Percentiles rank a stretch among this genome's conserved stretches.
Conservation (phyloP, 441 rosid genomes). For the Erodium texanum region DNA sequence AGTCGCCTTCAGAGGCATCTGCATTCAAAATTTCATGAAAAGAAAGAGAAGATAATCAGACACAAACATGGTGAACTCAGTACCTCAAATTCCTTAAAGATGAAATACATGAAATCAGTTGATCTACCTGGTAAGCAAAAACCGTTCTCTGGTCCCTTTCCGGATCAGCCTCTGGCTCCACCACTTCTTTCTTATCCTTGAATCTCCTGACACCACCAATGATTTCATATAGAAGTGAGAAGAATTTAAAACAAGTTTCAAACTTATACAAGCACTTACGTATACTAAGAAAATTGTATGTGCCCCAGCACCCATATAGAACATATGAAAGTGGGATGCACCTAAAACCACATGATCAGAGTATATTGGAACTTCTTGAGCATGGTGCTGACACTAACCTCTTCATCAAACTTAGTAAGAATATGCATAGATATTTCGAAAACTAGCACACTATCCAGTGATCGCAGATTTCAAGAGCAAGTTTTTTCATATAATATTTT, state of each 20-base stretch:
- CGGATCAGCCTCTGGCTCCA: constrained; percentile 86
- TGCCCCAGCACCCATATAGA: not conserved
- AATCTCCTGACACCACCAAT: constrained; percentile 41
- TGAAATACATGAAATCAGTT: constrained; percentile 17
- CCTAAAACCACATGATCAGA: too few relatives aligned
- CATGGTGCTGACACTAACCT: not conserved
- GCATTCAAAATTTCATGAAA: constrained; percentile 18
- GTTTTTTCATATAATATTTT: not conserved
- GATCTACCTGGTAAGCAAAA: constrained; percentile 80
- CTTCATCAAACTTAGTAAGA: not conserved
- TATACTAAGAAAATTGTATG: not conserved
- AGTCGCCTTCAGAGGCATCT: constrained; percentile 90
- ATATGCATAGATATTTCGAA: not conserved
- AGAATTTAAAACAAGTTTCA: not conserved
- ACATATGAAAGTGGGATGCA: not conserved
- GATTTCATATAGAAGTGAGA: not conserved
- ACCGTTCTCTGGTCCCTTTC: constrained; percentile 96
- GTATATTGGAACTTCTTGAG: not conserved
- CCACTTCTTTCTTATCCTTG: constrained; percentile 67
- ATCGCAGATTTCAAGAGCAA: not conserved
- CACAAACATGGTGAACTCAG: not conserved
- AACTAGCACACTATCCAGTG: not conserved
- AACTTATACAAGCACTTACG: not conserved
- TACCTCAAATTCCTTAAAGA: not conserved
- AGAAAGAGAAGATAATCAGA: constrained; percentile 2